Conservation (phyloP, 2,329 filamentous ascomycete genomes). For the Hypoxylon sp. region DNA sequence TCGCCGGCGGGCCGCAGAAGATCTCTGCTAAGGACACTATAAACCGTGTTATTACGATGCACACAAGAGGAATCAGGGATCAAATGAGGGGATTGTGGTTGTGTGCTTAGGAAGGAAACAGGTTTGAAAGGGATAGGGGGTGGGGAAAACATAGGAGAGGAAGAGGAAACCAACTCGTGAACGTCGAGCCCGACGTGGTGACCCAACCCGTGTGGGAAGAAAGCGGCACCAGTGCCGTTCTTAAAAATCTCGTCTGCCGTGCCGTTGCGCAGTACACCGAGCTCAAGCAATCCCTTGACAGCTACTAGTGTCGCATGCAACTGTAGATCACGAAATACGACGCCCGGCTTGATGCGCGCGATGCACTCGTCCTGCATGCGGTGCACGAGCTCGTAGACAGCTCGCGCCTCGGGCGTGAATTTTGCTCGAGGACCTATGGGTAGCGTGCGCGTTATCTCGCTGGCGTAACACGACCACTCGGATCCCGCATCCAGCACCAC, state of each 20-base stretch:
- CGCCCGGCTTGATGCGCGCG: slow-evolving; percentile 71
- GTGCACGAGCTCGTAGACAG: slow-evolving; percentile 80
- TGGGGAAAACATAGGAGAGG: slow-evolving; percentile 8
- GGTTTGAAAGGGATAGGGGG: slow-evolving; percentile 20
- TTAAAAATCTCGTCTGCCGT: slow-evolving; percentile 61
- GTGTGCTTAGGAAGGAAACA: slow-evolving; percentile 13
- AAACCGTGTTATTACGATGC: slow-evolving; percentile 15
- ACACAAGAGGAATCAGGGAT: neutral
- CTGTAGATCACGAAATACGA: slow-evolving; percentile 76
- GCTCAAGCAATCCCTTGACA: slow-evolving; percentile 71
- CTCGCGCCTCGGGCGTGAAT: slow-evolving; percentile 73
- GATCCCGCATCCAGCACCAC: slow-evolving; percentile 88
- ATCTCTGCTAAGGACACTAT: slow-evolving; percentile 45
- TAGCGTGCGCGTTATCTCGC: slow-evolving; percentile 89
- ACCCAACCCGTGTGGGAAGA: slow-evolving; percentile 72
- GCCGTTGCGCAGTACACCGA: slow-evolving; percentile 77
- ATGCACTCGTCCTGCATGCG: slow-evolving; percentile 84
- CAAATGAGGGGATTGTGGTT: slow-evolving; percentile 1
- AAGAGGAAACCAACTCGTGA: slow-evolving; percentile 56
- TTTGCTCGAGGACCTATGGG: slow-evolving; percentile 63
- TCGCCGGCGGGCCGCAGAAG: slow-evolving; percentile 44
- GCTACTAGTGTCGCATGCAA: slow-evolving; percentile 76
- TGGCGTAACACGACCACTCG: slow-evolving; percentile 86
- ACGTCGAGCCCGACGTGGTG: slow-evolving; percentile 73
- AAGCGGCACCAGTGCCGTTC: slow-evolving; percentile 64